Base-by-base conservation (phyloP, 306 rosid genomes). In the barrel medic (Medicago truncatula) region DNA sequence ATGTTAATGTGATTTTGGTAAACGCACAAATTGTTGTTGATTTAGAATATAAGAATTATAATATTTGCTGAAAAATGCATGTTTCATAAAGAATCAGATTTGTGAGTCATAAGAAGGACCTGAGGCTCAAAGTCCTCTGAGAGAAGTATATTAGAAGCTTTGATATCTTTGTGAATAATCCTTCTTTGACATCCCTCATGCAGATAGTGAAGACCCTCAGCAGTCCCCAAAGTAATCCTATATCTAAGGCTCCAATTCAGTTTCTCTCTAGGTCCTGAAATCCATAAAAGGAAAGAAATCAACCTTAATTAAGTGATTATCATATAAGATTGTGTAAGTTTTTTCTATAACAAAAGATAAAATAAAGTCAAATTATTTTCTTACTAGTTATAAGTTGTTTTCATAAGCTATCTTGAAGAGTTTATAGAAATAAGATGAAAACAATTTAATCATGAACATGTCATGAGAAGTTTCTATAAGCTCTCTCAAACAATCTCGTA, bases 101-200 rank as follows among this genome's bases (percentile, higher is more conserved):
- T 59, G 36, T 28, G 7, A 67, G 60, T 83, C 70, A 23, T 40
- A 47, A 43, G 81, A 54, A 23, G 59, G 69, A 92, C 98, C 97
- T 89, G 97, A 76, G 99, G 97, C 81, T 89, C 97, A 82, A 92
- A 95, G 90, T 92, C 96, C 84, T 88, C 91, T 25, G 92, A 76
- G 34, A 96, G 97, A 67, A 96, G 79, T 39, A 96, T 90, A 83
- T 96, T 96, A 61, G 99, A 86, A 86, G 99, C 97, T 86, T 95
- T 95, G 66, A 95, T 95, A 61, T 95, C 99, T 84, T 85, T 95
- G 86, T 95, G 99, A 73, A 95, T 95, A 40, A 92, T 95, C 85
- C 99, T 86, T 81, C 97, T 95, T 84, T 95, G 99, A 36, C 97
- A 90, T 58, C 87, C 97, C 78, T 89, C 96, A 38, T 95, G 98